Base-by-base conservation (phyloP, 2,329 filamentous ascomycete genomes). In the Trichoderma aggressivum region DNA sequence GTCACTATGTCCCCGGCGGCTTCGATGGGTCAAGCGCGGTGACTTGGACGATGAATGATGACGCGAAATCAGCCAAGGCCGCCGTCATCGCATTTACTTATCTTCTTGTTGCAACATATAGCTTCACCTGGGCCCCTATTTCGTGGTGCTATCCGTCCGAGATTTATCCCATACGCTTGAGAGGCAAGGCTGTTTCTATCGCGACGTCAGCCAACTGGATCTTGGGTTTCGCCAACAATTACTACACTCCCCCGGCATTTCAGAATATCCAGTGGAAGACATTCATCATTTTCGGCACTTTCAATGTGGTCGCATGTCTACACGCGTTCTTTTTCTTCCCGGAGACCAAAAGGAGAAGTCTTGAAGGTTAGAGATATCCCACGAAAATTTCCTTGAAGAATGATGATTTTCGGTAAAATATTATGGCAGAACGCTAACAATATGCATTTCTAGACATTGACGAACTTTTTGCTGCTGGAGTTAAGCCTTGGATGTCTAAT, bases 211-310 rank as follows among this genome's bases (percentile, higher is more conserved):
- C 64, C 6, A 59, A 68, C 30, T 68, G 64, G 64, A 68, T 68
- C 3, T 16, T 68, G 26, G 55, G 55, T 18, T 77, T 86, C 82
- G 73, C 85, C 76, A 58, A 58, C 16, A 58, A 58, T 30, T 58
- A 58, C 18, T 58, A 58, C 30, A 58, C 55, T 18, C 36, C 60
- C n/a, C 58, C 58, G 3, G 58, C 58, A 14, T 61, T 61, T 39
- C 58, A 61, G 11, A 61, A 61, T 14, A 61, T 61, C 58, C 58
- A 61, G 58, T 61, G 58, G 58, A 61, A 61, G 21, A 61, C 58
- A 18, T 61, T 61, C 32, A 39, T 61, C 14, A 61, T 61, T 39
- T 61, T 61, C 24, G 58, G 58, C 32, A 61, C 58, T 16, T 61
- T 61, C 21, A 61, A 61, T 16, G 58, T 39, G 0, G 58, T 61